Percentiles rank a stretch among this genome's conserved stretches.
Conservation (phyloP, 2,329 filamentous ascomycete species). For the Penicillium sp. region DNA sequence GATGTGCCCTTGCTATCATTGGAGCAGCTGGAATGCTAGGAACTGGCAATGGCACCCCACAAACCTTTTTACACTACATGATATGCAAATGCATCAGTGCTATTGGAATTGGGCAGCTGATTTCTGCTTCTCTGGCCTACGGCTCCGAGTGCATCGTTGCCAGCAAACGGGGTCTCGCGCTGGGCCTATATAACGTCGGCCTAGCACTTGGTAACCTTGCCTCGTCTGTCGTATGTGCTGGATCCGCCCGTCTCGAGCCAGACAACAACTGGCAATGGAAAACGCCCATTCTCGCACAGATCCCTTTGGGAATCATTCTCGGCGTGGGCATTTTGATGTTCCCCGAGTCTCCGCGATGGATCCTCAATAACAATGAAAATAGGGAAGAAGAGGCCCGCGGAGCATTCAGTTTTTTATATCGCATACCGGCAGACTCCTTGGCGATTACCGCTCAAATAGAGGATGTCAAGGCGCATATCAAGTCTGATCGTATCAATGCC, state of each 20-base stretch:
- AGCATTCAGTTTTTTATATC: conserved; percentile 29
- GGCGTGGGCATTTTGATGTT: conserved; percentile 32
- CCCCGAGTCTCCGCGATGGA: conserved; percentile 35
- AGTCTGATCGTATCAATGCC: conserved; percentile 22
- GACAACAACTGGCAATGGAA: conserved; percentile 37
- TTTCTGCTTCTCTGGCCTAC: conserved; percentile 25
- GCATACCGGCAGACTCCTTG: conserved; percentile 24
- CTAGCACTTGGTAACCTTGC: conserved; percentile 33
- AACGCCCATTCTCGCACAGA: conserved; percentile 36
- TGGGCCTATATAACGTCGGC: conserved; percentile 34
- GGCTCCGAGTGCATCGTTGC: conserved; percentile 33
- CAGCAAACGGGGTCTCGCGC: conserved; percentile 27
- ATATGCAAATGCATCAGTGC: conserved; percentile 33
- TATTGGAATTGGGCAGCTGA: conserved; percentile 29
- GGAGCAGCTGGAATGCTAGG: conserved; percentile 35
- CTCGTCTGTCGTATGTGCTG: conserved; percentile 34
- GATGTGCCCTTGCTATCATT: conserved; percentile 29
- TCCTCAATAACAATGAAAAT: conserved; percentile 21
- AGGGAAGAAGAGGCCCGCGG: conserved; percentile 28
- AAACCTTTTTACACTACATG: conserved; percentile 33
- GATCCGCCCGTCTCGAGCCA: conserved; percentile 28
- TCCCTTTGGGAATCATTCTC: conserved; percentile 32
- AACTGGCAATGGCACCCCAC: conserved; percentile 20
- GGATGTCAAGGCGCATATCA: conserved; percentile 31
- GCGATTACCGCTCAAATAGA: conserved; percentile 31